These are phyloP conservation scores for Phialocephala sp. DNA, from an alignment of 2,329 filamentous ascomycete genomes.

Conservation along the genomic window DNA sequence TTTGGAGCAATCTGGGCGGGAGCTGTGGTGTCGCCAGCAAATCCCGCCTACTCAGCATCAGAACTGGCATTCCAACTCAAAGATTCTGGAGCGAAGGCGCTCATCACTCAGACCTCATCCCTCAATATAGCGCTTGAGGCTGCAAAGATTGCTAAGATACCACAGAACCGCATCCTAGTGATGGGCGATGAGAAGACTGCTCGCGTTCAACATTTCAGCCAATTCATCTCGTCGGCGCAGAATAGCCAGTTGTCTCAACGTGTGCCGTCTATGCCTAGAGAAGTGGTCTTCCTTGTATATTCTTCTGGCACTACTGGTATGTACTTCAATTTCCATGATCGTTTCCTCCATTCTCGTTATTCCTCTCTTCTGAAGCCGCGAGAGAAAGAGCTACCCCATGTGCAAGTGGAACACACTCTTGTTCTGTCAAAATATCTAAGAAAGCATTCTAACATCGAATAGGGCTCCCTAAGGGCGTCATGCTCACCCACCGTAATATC, in stretches of 20 bases:
- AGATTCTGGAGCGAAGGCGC: slow-evolving; percentile 73
- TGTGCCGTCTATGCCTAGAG: slow-evolving; percentile 60
- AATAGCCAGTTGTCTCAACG: slow-evolving; percentile 66
- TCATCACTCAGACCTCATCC: slow-evolving; percentile 73
- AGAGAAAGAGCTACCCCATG: not conserved
- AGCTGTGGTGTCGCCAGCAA: slow-evolving; percentile 80
- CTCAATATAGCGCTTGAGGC: slow-evolving; percentile 70
- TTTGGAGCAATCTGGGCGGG: slow-evolving; percentile 84
- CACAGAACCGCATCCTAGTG: slow-evolving; percentile 73
- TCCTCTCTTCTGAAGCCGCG: not conserved
- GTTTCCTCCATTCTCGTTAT: too few relatives aligned
- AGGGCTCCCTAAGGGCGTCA: slow-evolving; percentile 81
- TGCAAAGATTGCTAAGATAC: slow-evolving; percentile 70
- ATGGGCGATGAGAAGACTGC: slow-evolving; percentile 67
- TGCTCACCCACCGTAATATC: slow-evolving; percentile 83
- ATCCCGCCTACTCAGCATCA: slow-evolving; percentile 82
- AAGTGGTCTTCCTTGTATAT: slow-evolving; percentile 84
- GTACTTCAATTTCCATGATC: not conserved
- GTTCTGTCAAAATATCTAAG: too few relatives aligned
- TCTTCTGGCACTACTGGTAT: slow-evolving; percentile 37
- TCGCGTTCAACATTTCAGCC: slow-evolving; percentile 9
- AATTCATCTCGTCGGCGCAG: slow-evolving; percentile 18
- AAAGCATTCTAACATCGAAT: not conserved
- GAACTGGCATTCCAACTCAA: slow-evolving; percentile 84
- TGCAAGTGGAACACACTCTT: too few relatives aligned